Base-by-base conservation (phyloP, 2,329 filamentous ascomycete species). In the Aspergillus ibericus region DNA sequence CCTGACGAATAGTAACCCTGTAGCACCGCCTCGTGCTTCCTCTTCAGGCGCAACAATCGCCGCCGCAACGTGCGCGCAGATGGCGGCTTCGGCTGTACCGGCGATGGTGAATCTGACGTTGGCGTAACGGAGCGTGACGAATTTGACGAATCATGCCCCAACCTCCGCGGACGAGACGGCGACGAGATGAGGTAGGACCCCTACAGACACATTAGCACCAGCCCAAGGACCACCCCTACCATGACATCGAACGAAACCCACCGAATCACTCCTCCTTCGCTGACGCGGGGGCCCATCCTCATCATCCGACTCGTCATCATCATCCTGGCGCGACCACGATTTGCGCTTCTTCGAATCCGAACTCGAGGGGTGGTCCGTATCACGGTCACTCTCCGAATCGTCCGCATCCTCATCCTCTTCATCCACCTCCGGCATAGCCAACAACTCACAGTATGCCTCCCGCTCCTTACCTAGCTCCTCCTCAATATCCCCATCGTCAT, bases 401-500 rank as follows among this genome's bases (percentile, higher is more conserved):
- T 85, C 79, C 53, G 85, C 82, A 25, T 88, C 85, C 10, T 85
- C 87, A 27, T 88, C 86, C 35, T 88, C 84, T 32, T 95, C 91
- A 38, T 91, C 91, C 49, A 96, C 78, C 48, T 96, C 91, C 1
- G 93, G 93, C 92, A 99, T 98, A 62, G 92, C 89, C 47, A 91
- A 81, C 53, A 98, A 79, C n/a, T 89, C 88, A 63, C 90, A 85
- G 70, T 96, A 98, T 38, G 95, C 93, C 59, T 91, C 87, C 66
- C 86, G 84, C 75, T 98, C 92, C 1, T 79, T 79, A 12, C 75
- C 77, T 34, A 99, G 79, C 34, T 93, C 90, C 65, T 93, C 90
- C 65, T 93, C 90, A 52, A 99, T 93, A 73, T 99, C 95, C 1
- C 93, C 95, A 71, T 98, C 95, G 70, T 98, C 95, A 73, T 95